These are phyloP conservation scores for Penicillium taxi DNA, from an alignment of 495 filamentous ascomycete species.

Conservation along the genomic window DNA sequence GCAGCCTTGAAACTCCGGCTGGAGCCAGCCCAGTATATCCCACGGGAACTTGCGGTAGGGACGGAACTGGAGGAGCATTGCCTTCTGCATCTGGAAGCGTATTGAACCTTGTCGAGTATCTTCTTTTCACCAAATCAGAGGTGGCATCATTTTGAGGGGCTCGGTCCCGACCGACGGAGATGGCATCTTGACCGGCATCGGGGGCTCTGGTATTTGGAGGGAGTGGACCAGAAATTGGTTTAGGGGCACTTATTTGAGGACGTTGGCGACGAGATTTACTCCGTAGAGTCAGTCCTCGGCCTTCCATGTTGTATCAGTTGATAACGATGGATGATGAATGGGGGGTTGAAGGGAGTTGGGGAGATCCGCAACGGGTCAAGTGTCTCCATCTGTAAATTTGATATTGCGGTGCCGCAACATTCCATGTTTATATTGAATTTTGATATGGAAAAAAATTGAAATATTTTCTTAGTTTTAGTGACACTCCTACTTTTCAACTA, in stretches of 20 bases:
- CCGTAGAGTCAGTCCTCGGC: conserved; percentile 78
- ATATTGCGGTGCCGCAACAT: no score
- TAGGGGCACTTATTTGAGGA: conserved; percentile 74
- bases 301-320: conserved; percentile 28
- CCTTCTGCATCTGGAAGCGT: conserved; percentile 62
- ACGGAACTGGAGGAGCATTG: conserved; percentile 59
- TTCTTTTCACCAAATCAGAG: conserved; percentile 84
- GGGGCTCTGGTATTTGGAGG: conserved; percentile 28
- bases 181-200: conserved; percentile 15
- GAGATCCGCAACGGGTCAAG: conserved; percentile 4
- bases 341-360: conserved; percentile 4
- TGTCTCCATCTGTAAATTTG: no score
- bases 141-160: conserved; percentile 48
- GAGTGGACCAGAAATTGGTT: conserved; percentile 65
- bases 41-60: conserved; percentile 39
- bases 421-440: no score
- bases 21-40: conserved; percentile 42
- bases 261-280: conserved; percentile 69
- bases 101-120: conserved; percentile 89
- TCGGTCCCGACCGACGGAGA: conserved; percentile 26
- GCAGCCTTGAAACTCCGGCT: conserved; percentile 40
- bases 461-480: no score
- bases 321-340: conserved; percentile 6
- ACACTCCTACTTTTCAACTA: no score
- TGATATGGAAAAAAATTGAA: no score